These are phyloP conservation scores for Cynara cardunculus DNA, from an alignment of 129 eudicot genomes.

Conservation along the genomic window DNA sequence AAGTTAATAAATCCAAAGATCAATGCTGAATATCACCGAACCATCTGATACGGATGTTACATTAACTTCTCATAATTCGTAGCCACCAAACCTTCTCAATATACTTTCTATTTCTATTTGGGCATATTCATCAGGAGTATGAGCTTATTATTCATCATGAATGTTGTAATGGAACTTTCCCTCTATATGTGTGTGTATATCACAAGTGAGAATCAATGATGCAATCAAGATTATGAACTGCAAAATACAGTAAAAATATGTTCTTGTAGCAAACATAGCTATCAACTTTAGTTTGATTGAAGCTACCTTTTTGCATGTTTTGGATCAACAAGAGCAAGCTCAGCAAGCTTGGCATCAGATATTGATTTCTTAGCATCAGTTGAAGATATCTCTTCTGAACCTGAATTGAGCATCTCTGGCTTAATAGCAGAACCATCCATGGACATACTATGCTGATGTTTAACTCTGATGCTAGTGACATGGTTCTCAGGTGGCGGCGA, in stretches of 20 bases:
- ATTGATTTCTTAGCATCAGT: constrained; percentile 58
- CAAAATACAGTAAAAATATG: not conserved
- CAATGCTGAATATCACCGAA: too few species aligned
- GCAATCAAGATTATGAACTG: too few species aligned
- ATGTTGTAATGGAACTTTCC: too few species aligned
- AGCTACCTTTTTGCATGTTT: constrained; percentile 78
- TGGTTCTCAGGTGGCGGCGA: constrained; percentile 21
- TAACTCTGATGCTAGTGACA: constrained; percentile 32
- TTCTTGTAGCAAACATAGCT: not conserved
- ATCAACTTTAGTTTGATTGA: not conserved
- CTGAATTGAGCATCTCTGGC: constrained; percentile 44
- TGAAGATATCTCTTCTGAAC: constrained; percentile 26
- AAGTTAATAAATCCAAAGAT: too few species aligned
- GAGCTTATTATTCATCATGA: too few species aligned
- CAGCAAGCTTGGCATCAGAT: constrained; percentile 81
- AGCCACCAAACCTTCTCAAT: too few species aligned
- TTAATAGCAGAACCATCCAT: constrained; percentile 58
- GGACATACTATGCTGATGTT: constrained; percentile 79
- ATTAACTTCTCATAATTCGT: too few species aligned
- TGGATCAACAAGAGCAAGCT: constrained; percentile 75
- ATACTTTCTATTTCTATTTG: too few species aligned
- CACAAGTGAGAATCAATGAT: too few species aligned
- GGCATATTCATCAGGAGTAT: too few species aligned
- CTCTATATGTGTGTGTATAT: too few species aligned
- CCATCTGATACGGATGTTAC: too few species aligned